Base-by-base conservation (phyloP, 1,284 basidiomycete species). In the Tilletia setariae region DNA sequence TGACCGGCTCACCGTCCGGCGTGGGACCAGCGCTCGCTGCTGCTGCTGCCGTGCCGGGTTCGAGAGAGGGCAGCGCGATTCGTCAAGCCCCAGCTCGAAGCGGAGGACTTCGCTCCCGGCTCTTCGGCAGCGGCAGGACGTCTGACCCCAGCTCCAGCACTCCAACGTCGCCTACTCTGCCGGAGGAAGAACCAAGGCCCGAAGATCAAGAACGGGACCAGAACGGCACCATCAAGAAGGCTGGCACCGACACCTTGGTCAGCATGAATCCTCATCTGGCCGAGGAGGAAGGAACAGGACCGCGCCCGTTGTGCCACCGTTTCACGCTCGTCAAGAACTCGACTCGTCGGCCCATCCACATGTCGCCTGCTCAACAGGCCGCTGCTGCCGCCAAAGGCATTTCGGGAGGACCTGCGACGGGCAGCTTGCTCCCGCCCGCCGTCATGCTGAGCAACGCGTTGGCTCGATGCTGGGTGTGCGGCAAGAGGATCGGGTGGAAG, bases 251-350 rank as follows among this genome's bases (percentile, higher is more conserved):
- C 11, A 40, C 35, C 6, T 11, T 40, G 6, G 35, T 40, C 35
- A 40, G 35, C 35, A 40, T 40, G n/a, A 49, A 49, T 19, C 23
- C 47, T 8, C n/a, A n/a, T 49, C 23, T 32, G 13, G 30, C 35
- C 15, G 16, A 16, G 28, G 16, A 65, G 64, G 21, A 43, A 43
- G 40, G n/a, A n/a, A n/a, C 35, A 3, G 47, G 70, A 42, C 72
- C 75, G 15, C 63, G 65, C 1, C 70, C 73, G 40, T 68, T 79
- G 47, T 72, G 70, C 69, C 78, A 80, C 66, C 73, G 78, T 1
- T 80, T 80, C 67, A 80, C 76, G 13, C 65, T 80, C 23, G 73
- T 80, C 71, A 79, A 79, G 69, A 80, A 79, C 70, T 76, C 77
- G 42, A 76, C 73, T 1, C 67, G 73, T 16, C 72, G 74, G 15